These are phyloP conservation scores for Gnaphalium uliginosum DNA, from an alignment of 129 eudicot genomes.

Conservation along the genomic window DNA sequence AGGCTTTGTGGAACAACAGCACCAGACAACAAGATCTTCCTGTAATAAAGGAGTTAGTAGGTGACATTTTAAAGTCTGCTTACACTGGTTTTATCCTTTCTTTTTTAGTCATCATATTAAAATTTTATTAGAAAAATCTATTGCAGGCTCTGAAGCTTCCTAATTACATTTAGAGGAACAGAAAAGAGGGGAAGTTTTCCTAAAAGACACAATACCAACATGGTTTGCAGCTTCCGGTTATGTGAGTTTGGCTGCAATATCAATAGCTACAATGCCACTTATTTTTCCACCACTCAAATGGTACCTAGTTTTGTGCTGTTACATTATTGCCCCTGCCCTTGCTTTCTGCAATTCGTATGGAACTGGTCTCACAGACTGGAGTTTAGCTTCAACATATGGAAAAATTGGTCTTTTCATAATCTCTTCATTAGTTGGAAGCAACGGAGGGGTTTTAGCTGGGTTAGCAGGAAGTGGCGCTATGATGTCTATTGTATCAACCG, in stretches of 20 bases:
- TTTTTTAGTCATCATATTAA: background rate
- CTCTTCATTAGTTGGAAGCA: conserved; percentile 68
- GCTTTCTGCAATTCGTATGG: conserved; percentile 97
- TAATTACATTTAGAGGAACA: conserved; percentile 44
- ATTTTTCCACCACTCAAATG: conserved; percentile 87
- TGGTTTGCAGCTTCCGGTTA: conserved; percentile 89
- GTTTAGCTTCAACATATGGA: conserved; percentile 82
- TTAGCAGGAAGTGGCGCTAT: conserved; percentile 85
- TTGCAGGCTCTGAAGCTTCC: conserved; percentile 50
- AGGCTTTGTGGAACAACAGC: conserved; percentile 47
- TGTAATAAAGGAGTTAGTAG: conserved; percentile 42
- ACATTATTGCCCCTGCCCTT: conserved; percentile 76
- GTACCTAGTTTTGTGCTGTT: conserved; percentile 79
- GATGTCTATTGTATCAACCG: conserved; percentile 91
- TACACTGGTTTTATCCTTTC: background rate
- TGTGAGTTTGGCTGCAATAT: conserved; percentile 69
- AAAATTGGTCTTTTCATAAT: conserved; percentile 84
- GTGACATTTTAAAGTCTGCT: conserved; percentile 28
- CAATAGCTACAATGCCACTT: conserved; percentile 66
- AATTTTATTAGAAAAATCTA: background rate
- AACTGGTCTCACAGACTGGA: conserved; percentile 94
- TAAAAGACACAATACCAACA: conserved; percentile 75
- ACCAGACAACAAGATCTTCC: conserved; percentile 50
- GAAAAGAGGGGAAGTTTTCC: conserved; percentile 58
- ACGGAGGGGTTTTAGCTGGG: conserved; percentile 87